These are phyloP conservation scores for Dictyostelium firmibasis DNA, from an alignment of 78 protist species.

Conservation along the genomic window DNA sequence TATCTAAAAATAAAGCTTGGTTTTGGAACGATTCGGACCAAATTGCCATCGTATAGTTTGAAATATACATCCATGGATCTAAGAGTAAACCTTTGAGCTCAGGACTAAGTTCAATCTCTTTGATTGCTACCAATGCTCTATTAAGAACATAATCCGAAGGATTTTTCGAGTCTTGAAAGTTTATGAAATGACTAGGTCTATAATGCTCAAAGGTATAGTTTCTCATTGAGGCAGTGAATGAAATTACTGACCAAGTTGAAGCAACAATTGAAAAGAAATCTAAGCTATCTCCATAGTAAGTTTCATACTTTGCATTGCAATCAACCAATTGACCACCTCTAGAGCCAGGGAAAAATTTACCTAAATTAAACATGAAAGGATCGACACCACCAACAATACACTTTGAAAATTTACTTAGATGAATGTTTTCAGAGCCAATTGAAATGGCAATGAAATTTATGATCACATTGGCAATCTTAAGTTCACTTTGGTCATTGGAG, in stretches of 20 bases:
- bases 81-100: background rate
- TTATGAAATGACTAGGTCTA: background rate
- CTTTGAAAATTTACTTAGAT: background rate
- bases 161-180: background rate
- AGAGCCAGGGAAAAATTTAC: background rate
- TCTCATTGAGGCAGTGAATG: background rate
- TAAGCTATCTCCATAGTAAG: background rate
- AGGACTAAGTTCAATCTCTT: background rate
- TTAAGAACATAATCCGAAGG: background rate
- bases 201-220: background rate
- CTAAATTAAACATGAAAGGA: background rate
- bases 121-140: background rate
- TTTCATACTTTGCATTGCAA: slow-evolving; percentile 24
- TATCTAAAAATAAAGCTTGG: background rate
- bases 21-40: background rate
- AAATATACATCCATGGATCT: background rate
- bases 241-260: slow-evolving; percentile 4
- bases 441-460: slow-evolving; percentile 28
- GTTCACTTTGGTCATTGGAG: background rate
- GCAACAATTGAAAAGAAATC: background rate
- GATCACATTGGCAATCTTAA: background rate
- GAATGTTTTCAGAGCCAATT: slow-evolving; percentile 34
- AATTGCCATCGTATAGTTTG: background rate
- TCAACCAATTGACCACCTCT: background rate
- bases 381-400: background rate